Base-by-base conservation (phyloP, 108 stramenopile species). In the Pseudonitzschia delicatissima region DNA sequence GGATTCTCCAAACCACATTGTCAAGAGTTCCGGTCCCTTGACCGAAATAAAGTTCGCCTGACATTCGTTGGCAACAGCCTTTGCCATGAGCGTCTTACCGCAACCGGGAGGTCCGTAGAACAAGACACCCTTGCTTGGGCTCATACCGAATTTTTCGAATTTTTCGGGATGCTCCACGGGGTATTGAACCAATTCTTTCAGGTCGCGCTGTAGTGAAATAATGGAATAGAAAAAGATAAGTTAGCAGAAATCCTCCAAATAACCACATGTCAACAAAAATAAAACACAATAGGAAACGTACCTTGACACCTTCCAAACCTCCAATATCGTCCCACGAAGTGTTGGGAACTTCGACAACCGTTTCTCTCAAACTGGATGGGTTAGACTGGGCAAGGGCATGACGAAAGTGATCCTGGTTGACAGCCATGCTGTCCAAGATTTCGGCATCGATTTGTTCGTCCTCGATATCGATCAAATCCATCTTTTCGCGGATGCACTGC, bases 401-500 rank as follows among this genome's bases (percentile, higher is more conserved):
- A 66, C 94, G 87, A 83, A 99, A 99, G 83, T 99, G 99, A 64
- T 98, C 99, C 80, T 96, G 92, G 66, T 83, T 96, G 66, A 99
- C 99, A 27, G 98, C 97, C 97, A 99, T 97, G 58, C 88, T 87
- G 71, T 97, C 96, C 72, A 98, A 86, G 57, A 99, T 95, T 80
- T 99, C 99, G 27, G 98, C 99, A 85, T 99, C 99, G 76, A 99
- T 99, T 70, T 87, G 87, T 67, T 99, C 99, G 57, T 98, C 99
- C 69, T 99, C 99, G 66, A 99, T 99, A 77, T 99, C 99, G 74
- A 99, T 99, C 62, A 99, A 82, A 82, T 99, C 99, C 99, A 99
- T 99, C 94, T 99, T 99, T 78, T 99, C 99, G n/a, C 99, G 83
- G 79, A 99, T 99, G 77, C 99, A 99, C 80, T 99, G 99, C 99